A percentile compares a stretch with the other conserved stretches of the same genome.
phyloP scores from a whole-genome alignment of 2,329 filamentous ascomycete species.

The Calonectria henricotiae region DNA sequence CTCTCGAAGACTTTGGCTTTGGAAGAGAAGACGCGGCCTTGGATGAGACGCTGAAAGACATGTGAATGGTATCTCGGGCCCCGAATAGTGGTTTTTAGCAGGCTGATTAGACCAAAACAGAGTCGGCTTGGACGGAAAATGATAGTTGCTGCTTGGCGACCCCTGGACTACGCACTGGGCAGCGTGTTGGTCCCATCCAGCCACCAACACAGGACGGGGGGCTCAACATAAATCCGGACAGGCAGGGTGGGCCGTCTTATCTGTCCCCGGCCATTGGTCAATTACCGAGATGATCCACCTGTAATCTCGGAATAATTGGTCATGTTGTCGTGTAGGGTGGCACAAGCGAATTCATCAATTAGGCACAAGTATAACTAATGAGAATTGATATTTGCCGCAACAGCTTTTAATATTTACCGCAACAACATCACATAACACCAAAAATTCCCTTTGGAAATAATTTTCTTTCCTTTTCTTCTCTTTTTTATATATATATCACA shows the following conservation, averaged over 20 bases:
- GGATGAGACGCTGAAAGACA: not conserved
- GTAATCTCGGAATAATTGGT: not conserved
- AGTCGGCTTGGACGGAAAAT: not conserved
- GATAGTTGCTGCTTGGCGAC: not conserved
- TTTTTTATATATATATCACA: too few relatives aligned
- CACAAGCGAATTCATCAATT: not conserved
- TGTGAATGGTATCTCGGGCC: not conserved
- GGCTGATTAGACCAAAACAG: not conserved
- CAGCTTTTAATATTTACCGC: too few relatives aligned
- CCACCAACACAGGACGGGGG: too few relatives aligned
- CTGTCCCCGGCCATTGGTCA: not conserved
- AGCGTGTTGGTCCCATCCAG: not conserved
- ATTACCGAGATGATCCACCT: not conserved
- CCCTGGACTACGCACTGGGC: not conserved
- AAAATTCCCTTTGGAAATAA: too few relatives aligned
- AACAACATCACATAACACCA: too few relatives aligned
- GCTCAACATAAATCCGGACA: not conserved
- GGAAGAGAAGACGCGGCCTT: not conserved
- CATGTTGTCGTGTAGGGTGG: conserved; percentile 1
- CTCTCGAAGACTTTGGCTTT: not conserved
- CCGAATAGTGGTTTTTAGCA: not conserved
- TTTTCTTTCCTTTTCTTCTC: too few relatives aligned
- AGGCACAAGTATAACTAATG: not conserved
- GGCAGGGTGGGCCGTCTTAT: not conserved
- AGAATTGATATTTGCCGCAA: too few relatives aligned